phyloP scores from a whole-genome alignment of 257 asterid species.

The Petunia axillaris region DNA sequence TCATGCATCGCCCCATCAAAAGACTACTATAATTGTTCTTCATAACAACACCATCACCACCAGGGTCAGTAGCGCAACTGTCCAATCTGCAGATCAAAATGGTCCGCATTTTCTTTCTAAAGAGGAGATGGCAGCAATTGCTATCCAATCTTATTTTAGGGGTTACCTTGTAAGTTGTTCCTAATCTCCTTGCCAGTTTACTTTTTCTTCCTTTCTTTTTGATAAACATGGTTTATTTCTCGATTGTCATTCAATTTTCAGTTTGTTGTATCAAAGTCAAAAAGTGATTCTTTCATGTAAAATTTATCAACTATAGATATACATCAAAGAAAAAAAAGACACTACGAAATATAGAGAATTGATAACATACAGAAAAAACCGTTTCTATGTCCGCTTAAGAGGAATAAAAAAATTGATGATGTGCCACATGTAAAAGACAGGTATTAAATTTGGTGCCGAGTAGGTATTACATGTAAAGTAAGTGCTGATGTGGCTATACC shows the following conservation, averaged over 20 bases:
- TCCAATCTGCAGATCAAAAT: neutral
- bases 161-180: conserved; percentile 59
- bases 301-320: neutral
- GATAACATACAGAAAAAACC: no score
- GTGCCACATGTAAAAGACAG: no score
- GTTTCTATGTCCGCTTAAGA: no score
- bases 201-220: neutral
- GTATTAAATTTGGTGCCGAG: no score
- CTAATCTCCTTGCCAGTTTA: neutral
- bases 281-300: neutral
- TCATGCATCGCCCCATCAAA: conserved; percentile 37
- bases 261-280: neutral
- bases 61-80: conserved; percentile 12
- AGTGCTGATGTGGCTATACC: no score
- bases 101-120: conserved; percentile 36
- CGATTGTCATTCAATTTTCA: neutral
- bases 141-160: conserved; percentile 73
- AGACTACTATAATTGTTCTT: conserved; percentile 31
- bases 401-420: no score
- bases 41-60: conserved; percentile 43
- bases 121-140: conserved; percentile 66
- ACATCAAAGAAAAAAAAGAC: no score
- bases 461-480: no score
- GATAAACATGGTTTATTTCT: neutral
- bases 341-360: no score